phyloP scores from a whole-genome alignment of 1,139 yeast species.

The Geotrichum carabidarum region DNA sequence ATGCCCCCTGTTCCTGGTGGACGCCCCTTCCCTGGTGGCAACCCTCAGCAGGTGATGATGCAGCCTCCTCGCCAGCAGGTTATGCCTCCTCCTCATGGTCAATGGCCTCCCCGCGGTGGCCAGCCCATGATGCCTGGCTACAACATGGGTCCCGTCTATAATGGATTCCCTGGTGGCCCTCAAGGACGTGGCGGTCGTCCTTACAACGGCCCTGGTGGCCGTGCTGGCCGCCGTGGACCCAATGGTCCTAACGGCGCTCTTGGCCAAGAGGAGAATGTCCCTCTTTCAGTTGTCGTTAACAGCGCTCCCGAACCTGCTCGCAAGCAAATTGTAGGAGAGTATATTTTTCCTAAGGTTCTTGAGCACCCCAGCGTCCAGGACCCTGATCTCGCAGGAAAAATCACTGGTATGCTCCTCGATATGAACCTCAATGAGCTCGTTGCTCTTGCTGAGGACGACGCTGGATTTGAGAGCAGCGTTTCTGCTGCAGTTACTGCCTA shows the following conservation, averaged over 20 bases:
- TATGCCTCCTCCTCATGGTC: slow-evolving; percentile 58
- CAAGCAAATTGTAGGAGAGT: slow-evolving; percentile 96
- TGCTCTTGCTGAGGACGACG: slow-evolving; percentile 77
- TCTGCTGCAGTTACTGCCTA: slow-evolving; percentile 88
- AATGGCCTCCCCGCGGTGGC: slow-evolving; percentile 52
- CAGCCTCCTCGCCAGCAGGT: slow-evolving; percentile 62
- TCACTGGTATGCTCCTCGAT: slow-evolving; percentile 98
- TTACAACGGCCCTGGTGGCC: slow-evolving; percentile 23
- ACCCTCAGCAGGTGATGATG: slow-evolving; percentile 79
- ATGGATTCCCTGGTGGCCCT: slow-evolving; percentile 47
- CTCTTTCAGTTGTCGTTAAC: slow-evolving; percentile 36
- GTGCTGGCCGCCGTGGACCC: slow-evolving; percentile 24
- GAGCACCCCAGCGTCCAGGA: slow-evolving; percentile 73
- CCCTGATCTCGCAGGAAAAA: slow-evolving; percentile 96
- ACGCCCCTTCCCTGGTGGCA: slow-evolving; percentile 74
- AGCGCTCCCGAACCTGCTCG: slow-evolving; percentile 68
- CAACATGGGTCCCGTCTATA: slow-evolving; percentile 77
- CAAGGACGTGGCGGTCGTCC: slow-evolving; percentile 33
- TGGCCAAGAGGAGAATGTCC: slow-evolving; percentile 25
- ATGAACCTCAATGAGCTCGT: slow-evolving; percentile 89
- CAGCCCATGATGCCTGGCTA: slow-evolving; percentile 41
- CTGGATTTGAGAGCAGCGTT: slow-evolving; percentile 82
- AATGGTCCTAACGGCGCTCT: slow-evolving; percentile 21
- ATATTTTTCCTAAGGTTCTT: slow-evolving; percentile 88
- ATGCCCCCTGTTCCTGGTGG: slow-evolving; percentile 61